These are phyloP conservation scores for Fusarium nygamai DNA, from an alignment of 2,329 filamentous ascomycete species.

Conservation along the genomic window DNA sequence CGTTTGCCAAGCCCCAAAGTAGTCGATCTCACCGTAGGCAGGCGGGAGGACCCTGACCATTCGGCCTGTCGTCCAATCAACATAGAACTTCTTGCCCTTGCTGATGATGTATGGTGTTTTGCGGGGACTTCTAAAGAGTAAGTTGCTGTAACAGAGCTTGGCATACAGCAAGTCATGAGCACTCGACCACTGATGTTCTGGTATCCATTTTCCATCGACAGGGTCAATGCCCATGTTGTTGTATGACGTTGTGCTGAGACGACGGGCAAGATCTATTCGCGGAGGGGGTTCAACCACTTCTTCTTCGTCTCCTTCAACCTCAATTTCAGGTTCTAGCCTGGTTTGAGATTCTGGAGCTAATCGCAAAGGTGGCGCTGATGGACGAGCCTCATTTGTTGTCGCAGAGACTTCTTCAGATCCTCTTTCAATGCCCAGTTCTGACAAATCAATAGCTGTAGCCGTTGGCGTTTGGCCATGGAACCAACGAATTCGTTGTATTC, in stretches of 20 bases:
- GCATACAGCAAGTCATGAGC: constrained; percentile 69
- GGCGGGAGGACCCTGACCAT: constrained; percentile 65
- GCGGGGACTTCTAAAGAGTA: constrained; percentile 65
- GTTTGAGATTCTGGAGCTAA: constrained; percentile 34
- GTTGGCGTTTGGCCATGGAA: constrained; percentile 53
- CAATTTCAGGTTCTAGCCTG: constrained; percentile 35
- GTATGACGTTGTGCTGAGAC: constrained; percentile 58
- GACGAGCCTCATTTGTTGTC: constrained; percentile 25
- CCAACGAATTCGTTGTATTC: constrained; percentile 64
- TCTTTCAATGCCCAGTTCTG: constrained; percentile 35
- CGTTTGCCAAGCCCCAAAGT: constrained; percentile 61
- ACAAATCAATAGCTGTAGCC: constrained; percentile 40
- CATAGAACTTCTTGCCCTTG: constrained; percentile 67
- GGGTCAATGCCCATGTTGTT: constrained; percentile 58
- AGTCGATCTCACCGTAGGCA: constrained; percentile 62
- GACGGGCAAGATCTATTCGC: constrained; percentile 48
- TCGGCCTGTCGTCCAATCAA: constrained; percentile 67
- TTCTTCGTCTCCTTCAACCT: constrained; percentile 36
- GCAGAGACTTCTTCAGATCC: constrained; percentile 36
- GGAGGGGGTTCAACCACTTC: constrained; percentile 37
- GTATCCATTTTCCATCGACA: constrained; percentile 65
- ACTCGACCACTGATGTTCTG: constrained; percentile 63
- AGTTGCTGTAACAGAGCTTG: constrained; percentile 67
- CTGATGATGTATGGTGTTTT: constrained; percentile 68
- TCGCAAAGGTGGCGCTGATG: constrained; percentile 20